Conservation (phyloP, 140 eudicot species). For the Oenanthe javanica region DNA sequence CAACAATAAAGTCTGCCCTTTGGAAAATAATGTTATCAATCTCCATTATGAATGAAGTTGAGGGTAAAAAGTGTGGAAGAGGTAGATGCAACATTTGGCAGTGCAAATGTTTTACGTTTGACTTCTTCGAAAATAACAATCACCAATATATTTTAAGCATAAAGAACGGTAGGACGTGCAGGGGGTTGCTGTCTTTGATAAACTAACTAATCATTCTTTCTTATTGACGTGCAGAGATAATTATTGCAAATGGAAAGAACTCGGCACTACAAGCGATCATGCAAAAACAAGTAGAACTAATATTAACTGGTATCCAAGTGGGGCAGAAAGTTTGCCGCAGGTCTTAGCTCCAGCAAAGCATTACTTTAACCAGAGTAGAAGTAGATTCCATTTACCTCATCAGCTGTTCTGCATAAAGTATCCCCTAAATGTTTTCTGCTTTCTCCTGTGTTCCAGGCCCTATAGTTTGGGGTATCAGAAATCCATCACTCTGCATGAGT, state of each 20-base stretch:
- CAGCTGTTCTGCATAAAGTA: neutral
- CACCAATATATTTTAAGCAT: constrained; percentile 1
- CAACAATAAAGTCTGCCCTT: constrained; percentile 35
- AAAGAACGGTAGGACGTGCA: constrained; percentile 10
- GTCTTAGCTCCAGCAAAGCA: neutral
- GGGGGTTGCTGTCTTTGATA: neutral
- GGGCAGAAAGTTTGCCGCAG: neutral
- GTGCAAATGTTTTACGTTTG: constrained; percentile 7
- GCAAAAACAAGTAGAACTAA: neutral
- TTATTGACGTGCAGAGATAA: neutral
- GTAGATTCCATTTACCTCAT: neutral
- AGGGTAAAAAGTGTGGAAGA: constrained; percentile 14
- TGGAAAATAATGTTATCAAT: constrained; percentile 17
- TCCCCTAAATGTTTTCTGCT: neutral
- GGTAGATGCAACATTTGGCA: constrained; percentile 9
- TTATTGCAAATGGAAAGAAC: constrained; percentile 7
- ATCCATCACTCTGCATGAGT: neutral
- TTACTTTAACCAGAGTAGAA: neutral
- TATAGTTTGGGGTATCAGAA: neutral
- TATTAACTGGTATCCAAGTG: neutral
- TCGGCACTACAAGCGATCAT: constrained; percentile 4
- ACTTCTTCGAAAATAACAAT: constrained; percentile 11
- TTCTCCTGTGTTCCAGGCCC: neutral
- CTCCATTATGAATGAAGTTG: constrained; percentile 23
- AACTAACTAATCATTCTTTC: neutral